Conservation (phyloP, 371 early-diverging fungal genomes). For the Syncephalis plumigaleata region DNA sequence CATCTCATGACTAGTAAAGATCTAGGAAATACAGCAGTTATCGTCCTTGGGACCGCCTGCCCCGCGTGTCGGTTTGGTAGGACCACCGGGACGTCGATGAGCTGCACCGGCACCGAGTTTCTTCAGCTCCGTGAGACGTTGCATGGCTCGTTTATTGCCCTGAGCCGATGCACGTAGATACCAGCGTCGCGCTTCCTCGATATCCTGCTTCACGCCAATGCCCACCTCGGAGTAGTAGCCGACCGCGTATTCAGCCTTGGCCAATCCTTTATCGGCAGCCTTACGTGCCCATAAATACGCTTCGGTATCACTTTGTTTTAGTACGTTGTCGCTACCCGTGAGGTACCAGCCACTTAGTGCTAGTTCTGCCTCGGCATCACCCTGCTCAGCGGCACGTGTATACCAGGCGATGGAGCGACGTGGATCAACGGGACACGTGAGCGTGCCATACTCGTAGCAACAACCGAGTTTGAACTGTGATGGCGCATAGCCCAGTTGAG, state of each 20-base stretch:
- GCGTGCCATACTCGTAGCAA: constrained; percentile 85
- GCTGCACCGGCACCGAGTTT: constrained; percentile 23
- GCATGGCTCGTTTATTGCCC: constrained; percentile 50
- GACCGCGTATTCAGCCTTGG: constrained; percentile 81
- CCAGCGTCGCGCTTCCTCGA: constrained; percentile 60
- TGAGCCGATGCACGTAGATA: constrained; percentile 60
- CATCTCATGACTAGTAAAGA: no score
- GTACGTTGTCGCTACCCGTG: constrained; percentile 62
- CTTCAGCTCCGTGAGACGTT: constrained; percentile 53
- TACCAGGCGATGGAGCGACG: constrained; percentile 91
- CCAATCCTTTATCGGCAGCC: constrained; percentile 64
- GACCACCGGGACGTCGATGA: not conserved
- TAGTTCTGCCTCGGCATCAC: constrained; percentile 63
- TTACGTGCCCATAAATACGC: constrained; percentile 78
- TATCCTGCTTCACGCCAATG: constrained; percentile 43
- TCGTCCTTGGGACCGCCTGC: no score
- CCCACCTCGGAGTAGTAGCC: constrained; percentile 73
- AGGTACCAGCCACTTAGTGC: constrained; percentile 83
- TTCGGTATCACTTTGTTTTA: constrained; percentile 63
- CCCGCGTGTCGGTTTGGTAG: no score
- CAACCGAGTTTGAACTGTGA: constrained; percentile 85
- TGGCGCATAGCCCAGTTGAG: constrained; percentile 83
- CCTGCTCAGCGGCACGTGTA: constrained; percentile 77
- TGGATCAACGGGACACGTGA: constrained; percentile 79
- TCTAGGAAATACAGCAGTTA: no score